phyloP scores from a whole-genome alignment of 306 rosid genomes.

The Sicyos baderoa region DNA sequence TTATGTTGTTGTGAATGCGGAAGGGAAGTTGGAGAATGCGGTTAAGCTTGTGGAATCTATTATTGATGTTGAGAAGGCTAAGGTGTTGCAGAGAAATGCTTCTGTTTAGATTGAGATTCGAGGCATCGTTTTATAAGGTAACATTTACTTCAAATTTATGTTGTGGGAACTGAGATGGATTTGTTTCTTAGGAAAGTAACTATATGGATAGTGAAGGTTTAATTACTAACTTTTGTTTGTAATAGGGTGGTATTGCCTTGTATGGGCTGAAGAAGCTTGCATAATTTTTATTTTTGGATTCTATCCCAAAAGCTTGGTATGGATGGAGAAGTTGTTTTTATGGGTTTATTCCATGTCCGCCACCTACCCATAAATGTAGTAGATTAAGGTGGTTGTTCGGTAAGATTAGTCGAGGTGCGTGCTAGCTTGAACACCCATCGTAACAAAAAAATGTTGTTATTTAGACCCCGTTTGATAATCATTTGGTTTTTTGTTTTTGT shows the following conservation, averaged over 20 bases:
- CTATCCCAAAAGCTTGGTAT: neutral
- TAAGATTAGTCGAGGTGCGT: too few species aligned
- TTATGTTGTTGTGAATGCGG: conserved; percentile 75
- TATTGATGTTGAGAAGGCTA: conserved; percentile 84
- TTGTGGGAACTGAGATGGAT: neutral
- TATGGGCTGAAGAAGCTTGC: neutral
- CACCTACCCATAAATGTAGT: too few species aligned
- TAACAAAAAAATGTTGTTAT: too few species aligned
- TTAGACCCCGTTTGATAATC: too few species aligned
- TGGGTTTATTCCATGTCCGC: too few species aligned
- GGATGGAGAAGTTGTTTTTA: neutral
- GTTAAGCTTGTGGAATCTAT: conserved; percentile 60
- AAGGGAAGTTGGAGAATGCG: conserved; percentile 73
- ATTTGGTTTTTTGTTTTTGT: too few species aligned
- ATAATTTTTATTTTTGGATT: neutral
- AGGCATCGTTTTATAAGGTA: conserved; percentile 5
- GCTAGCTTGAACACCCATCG: too few species aligned
- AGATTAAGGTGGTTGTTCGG: too few species aligned
- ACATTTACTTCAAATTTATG: neutral
- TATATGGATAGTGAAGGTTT: too few species aligned
- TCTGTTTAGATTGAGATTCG: conserved; percentile 29
- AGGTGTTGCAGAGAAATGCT: conserved; percentile 57
- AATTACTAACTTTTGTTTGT: neutral
- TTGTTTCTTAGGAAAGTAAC: neutral
- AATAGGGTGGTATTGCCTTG: neutral